Evolutionary conservation across 2,329 filamentous ascomycete species (phyloP).

Genomic region (Lomentospora prolificans): DNA sequence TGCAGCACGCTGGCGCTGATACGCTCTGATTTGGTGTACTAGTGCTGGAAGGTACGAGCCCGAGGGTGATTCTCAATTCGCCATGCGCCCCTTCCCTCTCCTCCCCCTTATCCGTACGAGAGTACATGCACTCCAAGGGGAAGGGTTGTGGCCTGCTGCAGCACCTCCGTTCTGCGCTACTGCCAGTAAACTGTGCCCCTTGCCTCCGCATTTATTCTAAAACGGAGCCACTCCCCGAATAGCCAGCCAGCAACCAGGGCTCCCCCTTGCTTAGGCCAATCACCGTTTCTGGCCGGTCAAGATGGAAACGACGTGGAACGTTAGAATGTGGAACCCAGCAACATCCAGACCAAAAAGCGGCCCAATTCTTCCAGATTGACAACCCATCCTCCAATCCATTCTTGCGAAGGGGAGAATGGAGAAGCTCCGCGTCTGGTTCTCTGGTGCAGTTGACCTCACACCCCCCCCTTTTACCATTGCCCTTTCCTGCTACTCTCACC

Average conservation of each 20-base stretch:
- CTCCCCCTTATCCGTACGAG: not conserved
- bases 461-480: not conserved
- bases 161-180: not conserved
- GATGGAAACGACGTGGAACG: slow-evolving; percentile 4
- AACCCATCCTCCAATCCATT: not conserved
- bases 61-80: not conserved
- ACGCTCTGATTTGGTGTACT: not conserved
- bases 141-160: not conserved
- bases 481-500: not conserved
- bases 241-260: not conserved
- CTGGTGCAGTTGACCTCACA: not conserved
- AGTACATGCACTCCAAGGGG: not conserved
- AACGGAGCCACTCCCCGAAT: not conserved
- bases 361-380: slow-evolving; percentile 10
- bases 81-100: not conserved
- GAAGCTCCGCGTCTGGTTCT: not conserved
- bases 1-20: not conserved
- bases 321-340: slow-evolving; percentile 5
- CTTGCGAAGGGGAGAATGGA: not conserved
- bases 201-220: not conserved
- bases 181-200: too few relatives aligned
- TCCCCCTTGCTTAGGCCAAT: not conserved
- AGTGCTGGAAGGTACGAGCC: not conserved
- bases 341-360: not conserved
- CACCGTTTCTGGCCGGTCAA: slow-evolving; percentile 1